Conservation (phyloP, 805 yeast genomes). For the Wickerhamomyces kurtzmanii region DNA sequence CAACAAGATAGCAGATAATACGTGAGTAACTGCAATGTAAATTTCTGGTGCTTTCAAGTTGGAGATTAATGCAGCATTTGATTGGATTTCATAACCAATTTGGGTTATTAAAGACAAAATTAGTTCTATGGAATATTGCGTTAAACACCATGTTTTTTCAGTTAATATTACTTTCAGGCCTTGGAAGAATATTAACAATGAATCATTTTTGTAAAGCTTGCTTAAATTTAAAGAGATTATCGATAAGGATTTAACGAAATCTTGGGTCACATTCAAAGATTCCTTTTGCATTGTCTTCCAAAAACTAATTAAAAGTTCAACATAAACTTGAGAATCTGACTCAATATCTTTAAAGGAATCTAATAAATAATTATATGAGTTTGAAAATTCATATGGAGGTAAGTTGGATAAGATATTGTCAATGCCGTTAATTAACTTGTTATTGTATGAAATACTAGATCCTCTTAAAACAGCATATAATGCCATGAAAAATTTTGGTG, state of each 20-base stretch:
- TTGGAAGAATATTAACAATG: not conserved
- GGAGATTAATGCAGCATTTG: slow-evolving; percentile 9
- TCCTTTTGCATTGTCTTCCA: no score
- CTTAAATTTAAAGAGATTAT: slow-evolving; percentile 1
- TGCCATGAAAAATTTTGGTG: slow-evolving; percentile 19
- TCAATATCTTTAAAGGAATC: slow-evolving; percentile 11
- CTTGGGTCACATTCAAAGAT: no score
- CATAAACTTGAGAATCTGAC: slow-evolving; percentile 6
- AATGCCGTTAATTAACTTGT: slow-evolving; percentile 13
- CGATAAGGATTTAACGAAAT: slow-evolving; percentile 11
- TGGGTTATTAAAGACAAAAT: slow-evolving; percentile 30
- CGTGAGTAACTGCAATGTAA: slow-evolving; percentile 31
- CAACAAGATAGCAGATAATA: slow-evolving; percentile 51
- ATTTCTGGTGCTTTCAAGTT: slow-evolving; percentile 14
- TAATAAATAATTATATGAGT: slow-evolving; percentile 10
- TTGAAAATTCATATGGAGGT: slow-evolving; percentile 2
- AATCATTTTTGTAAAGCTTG: not conserved
- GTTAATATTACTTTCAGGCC: slow-evolving; percentile 32
- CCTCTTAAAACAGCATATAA: slow-evolving; percentile 24
- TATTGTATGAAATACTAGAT: slow-evolving; percentile 8
- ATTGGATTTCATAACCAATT: slow-evolving; percentile 7
- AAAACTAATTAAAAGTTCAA: slow-evolving; percentile 14
- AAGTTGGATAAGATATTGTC: slow-evolving; percentile 5
- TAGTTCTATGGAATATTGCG: slow-evolving; percentile 59
- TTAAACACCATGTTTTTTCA: slow-evolving; percentile 45